Base-by-base conservation (phyloP, 176 grass and related monocot genomes). In the Bonia amplexicaulis region DNA sequence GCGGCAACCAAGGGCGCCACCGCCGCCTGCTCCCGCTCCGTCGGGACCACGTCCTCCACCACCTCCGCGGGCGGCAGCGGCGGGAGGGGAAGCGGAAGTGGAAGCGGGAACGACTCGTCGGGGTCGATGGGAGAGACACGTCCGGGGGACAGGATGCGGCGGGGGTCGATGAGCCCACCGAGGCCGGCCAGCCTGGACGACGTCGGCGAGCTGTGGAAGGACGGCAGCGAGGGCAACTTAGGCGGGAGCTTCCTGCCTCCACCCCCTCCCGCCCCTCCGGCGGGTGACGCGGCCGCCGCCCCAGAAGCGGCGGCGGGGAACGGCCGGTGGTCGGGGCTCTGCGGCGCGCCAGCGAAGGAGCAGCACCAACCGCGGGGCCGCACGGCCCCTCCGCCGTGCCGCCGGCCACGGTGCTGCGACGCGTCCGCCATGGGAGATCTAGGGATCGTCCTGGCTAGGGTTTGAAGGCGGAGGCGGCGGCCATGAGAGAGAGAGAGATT, bases 111-210 rank as follows among this genome's bases (percentile, higher is more conserved):
- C 9, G 17, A 71, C 19, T 66, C 74, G n/a, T 96, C 93, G 29
- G 86, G 90, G 31, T 96, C 91, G 55, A 96, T 96, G 12, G 94
- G 94, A 0, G 94, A 96, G 17, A 96, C 94, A 64, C 94, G 76
- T 0, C 91, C 94, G 0, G 94, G 94, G 9, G 94, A 93, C 29
- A 93, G 89, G 66, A 96, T 96, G 7, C 94, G 91, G 41, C 94
- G 94, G 23, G 87, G 91, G 35, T 87, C 91, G 76, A 92, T 92
- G 73, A 92, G 84, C 0, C 84, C 85, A 25, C 90, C 85, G 33
- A 90, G 88, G 0, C 88, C 88, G 6, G 80, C 78, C 0, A 88
- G 86, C 59, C 66, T 86, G 6, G 78, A 86, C n/a, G 91, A 85
- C 6, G 85, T 65, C 35, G 91, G 91, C 61, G 91, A 93, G 88